These are phyloP conservation scores for Claviceps maximensis DNA, from an alignment of 2,329 filamentous ascomycete species.

Conservation along the genomic window DNA sequence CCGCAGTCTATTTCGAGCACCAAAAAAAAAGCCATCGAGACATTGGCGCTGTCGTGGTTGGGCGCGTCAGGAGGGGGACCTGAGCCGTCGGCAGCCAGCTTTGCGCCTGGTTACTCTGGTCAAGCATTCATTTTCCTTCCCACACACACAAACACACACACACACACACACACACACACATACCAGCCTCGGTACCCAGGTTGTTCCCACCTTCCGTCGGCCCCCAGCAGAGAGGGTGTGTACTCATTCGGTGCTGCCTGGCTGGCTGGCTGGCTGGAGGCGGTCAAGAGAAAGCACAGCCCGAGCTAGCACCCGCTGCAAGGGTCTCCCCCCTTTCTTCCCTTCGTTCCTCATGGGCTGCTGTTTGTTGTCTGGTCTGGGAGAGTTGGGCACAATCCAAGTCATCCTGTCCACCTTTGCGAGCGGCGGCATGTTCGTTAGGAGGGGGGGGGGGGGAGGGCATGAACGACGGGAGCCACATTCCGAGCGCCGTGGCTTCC, in stretches of 20 bases:
- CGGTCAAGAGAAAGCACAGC: slow-evolving; percentile 3
- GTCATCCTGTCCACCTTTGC: not conserved
- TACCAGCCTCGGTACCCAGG: no score
- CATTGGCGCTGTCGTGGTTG: not conserved
- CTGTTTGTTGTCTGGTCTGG: not conserved
- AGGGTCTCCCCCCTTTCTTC: no score
- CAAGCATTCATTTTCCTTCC: no score
- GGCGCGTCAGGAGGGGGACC: not conserved
- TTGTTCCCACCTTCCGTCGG: not conserved
- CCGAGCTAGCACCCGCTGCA: not conserved
- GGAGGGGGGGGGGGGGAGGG: not conserved
- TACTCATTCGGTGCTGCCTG: no score
- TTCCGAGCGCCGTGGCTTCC: not conserved
- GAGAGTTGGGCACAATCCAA: not conserved
- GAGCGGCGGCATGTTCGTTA: not conserved
- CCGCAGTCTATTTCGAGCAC: not conserved
- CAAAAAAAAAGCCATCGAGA: not conserved
- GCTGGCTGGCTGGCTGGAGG: slow-evolving; percentile 1
- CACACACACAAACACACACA: no score
- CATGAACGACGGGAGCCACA: not conserved
- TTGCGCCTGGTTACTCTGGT: no score
- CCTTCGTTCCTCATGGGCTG: not conserved
- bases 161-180: no score
- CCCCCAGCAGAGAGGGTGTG: not conserved
- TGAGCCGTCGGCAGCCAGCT: no score